Conservation (phyloP, 2,329 filamentous ascomycete genomes). For the Diaporthe nobilis region DNA sequence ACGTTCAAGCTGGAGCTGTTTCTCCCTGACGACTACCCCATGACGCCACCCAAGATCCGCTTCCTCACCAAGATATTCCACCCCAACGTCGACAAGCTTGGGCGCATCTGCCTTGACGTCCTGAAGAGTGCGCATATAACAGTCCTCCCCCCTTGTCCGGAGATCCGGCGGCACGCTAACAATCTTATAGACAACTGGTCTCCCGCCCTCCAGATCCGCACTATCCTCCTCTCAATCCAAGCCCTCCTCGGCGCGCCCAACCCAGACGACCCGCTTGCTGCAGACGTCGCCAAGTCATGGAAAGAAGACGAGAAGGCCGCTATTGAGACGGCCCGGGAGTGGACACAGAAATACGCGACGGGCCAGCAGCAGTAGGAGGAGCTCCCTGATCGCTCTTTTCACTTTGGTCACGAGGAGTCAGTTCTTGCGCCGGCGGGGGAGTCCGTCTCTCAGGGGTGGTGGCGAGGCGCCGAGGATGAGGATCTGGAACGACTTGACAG, state of each 20-base stretch:
- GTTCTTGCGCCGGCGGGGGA: neutral
- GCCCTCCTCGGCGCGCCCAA: slow-evolving; percentile 96
- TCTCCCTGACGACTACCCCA: slow-evolving; percentile 97
- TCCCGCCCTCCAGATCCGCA: slow-evolving; percentile 95
- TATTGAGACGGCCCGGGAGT: slow-evolving; percentile 91
- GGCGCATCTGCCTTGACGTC: slow-evolving; percentile 96
- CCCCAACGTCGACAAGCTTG: slow-evolving; percentile 97
- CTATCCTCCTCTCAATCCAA: slow-evolving; percentile 98
- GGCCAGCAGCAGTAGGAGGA: slow-evolving; percentile 37
- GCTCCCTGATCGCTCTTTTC: neutral
- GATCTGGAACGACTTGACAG: neutral
- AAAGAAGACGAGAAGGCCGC: slow-evolving; percentile 95
- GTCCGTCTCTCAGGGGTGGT: neutral
- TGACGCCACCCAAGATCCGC: slow-evolving; percentile 98
- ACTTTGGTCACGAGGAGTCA: neutral
- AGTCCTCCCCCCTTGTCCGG: neutral
- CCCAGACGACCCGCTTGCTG: slow-evolving; percentile 97
- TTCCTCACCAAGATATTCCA: slow-evolving; percentile 99
- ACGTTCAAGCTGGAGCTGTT: slow-evolving; percentile 98
- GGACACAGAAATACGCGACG: slow-evolving; percentile 86
- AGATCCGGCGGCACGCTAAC: neutral
- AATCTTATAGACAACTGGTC: slow-evolving; percentile 90
- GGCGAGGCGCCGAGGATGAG: neutral
- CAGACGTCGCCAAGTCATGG: slow-evolving; percentile 98
- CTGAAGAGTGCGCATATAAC: slow-evolving; percentile 81